Evolutionary conservation across 139 green algal species (phyloP), one percentile per base, ranked within the genome.

Genomic region (Haematococcus sp.): DNA sequence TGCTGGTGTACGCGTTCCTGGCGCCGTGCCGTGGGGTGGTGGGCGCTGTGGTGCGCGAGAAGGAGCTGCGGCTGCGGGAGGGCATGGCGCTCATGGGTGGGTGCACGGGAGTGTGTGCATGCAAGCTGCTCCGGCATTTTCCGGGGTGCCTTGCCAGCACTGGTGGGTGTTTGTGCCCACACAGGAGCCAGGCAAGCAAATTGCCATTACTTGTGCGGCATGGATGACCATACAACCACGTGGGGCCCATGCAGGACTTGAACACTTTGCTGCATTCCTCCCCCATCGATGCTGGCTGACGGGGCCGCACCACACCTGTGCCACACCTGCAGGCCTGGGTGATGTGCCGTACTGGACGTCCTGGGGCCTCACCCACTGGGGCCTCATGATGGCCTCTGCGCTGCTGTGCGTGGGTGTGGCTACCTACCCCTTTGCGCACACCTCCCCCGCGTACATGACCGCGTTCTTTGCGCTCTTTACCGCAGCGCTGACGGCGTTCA

Each of bases 21-120:
- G 49, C 79, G 17, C 81, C 88, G 30, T 88, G 86, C 0, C 75
- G 87, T 0, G 78, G 65, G 11, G 73, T 81, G 40, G 86, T 95
- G 60, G 80, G 69, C 0, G 79, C 75, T 22, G 80, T 95, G 11
- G 89, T 94, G 55, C 72, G 86, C 13, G 90, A 95, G 82, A 92
- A 91, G 84, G 90, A 95, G 83, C 82, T 95, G 74, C 68, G 88
- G 56, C 83, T 95, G 77, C 66, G 90, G 31, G 90, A 95, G 80
- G 89, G 87, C 54, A 93, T 95, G 90, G 73, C 79, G 22, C 84
- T 93, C 30, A 40, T 94, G 55, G 89, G 90, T 93, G 32, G 64
- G 79, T 76, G 79, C 78, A 43, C 2, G 65, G 7, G 2, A n/a
- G 51, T 43, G 27, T 23, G 67, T 55, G n/a, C n/a, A n/a, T n/a